Evolutionary conservation across 768 basidiomycete genomes (phyloP).

Genomic region (Auricularia sp.): DNA sequence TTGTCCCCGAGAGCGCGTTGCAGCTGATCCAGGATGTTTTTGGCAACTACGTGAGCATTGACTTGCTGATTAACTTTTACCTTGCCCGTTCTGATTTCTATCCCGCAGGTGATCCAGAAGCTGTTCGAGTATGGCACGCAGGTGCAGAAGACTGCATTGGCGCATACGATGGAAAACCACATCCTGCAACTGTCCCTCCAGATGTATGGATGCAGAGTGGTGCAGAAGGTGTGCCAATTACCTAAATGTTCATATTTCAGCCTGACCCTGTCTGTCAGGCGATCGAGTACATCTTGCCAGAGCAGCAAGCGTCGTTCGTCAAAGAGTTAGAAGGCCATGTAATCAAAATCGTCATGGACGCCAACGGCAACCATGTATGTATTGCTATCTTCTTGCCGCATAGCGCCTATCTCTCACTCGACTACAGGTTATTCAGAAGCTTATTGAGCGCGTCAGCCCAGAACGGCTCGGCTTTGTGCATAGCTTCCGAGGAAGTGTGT

Average conservation of each 20-base stretch:
- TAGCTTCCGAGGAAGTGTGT: constrained; percentile 67
- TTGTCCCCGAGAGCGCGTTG: constrained; percentile 63
- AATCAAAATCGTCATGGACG: constrained; percentile 77
- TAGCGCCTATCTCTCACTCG: background rate
- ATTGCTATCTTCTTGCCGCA: background rate
- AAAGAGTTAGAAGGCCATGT: constrained; percentile 72
- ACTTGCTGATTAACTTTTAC: background rate
- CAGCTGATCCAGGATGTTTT: constrained; percentile 86
- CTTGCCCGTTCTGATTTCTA: constrained; percentile 4
- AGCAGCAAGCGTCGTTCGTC: constrained; percentile 69
- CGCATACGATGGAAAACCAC: constrained; percentile 65
- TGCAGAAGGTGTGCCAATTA: constrained; percentile 60
- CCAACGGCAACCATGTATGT: constrained; percentile 88
- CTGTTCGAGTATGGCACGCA: constrained; percentile 79
- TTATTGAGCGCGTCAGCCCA: constrained; percentile 69
- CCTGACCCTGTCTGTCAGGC: constrained; percentile 38
- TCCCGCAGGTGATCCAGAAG: constrained; percentile 77
- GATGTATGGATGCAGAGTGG: constrained; percentile 94
- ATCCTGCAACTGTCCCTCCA: constrained; percentile 70
- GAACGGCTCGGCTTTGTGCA: constrained; percentile 69
- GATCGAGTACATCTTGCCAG: constrained; percentile 67
- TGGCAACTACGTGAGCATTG: constrained; percentile 75
- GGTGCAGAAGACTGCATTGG: constrained; percentile 60
- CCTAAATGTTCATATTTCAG: background rate
- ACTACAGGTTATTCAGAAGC: constrained; percentile 71